These are phyloP conservation scores for Aureobasidium sp. DNA, from an alignment of 2,329 filamentous ascomycete genomes.

Conservation along the genomic window DNA sequence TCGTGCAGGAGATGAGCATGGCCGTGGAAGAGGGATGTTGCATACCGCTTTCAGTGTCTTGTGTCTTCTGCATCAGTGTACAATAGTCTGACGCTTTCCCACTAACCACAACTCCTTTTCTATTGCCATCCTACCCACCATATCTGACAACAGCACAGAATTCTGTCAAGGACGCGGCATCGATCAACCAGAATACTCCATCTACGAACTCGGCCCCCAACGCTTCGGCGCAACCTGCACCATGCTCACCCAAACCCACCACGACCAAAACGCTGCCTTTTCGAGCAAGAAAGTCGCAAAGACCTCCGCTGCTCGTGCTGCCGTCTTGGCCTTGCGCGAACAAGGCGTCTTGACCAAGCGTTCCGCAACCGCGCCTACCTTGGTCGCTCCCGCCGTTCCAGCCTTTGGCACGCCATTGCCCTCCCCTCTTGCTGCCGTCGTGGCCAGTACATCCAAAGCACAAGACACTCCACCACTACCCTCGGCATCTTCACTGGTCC, in stretches of 20 bases:
- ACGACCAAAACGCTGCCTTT: background rate
- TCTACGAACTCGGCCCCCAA: slow-evolving; percentile 4
- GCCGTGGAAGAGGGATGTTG: background rate
- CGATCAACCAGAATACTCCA: background rate
- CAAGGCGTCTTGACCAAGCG: background rate
- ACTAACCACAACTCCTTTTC: background rate
- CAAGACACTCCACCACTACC: background rate
- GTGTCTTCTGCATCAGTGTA: background rate
- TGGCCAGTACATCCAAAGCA: background rate
- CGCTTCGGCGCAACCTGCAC: slow-evolving; percentile 10
- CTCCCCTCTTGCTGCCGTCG: background rate
- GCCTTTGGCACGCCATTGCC: background rate
- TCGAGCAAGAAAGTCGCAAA: slow-evolving; percentile 6
- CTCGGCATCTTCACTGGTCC: background rate
- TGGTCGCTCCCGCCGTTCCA: background rate
- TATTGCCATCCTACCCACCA: background rate
- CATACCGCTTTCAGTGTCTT: background rate
- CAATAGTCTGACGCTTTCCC: background rate
- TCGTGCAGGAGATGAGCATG: background rate
- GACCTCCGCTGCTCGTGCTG: slow-evolving; percentile 2
- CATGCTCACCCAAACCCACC: background rate
- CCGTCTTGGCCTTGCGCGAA: background rate
- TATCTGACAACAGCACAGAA: background rate
- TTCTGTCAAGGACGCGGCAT: background rate
- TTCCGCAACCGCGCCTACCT: background rate